phyloP scores from a whole-genome alignment of 192 early-diverging fungal species.

The Entomortierella beljakovae region DNA sequence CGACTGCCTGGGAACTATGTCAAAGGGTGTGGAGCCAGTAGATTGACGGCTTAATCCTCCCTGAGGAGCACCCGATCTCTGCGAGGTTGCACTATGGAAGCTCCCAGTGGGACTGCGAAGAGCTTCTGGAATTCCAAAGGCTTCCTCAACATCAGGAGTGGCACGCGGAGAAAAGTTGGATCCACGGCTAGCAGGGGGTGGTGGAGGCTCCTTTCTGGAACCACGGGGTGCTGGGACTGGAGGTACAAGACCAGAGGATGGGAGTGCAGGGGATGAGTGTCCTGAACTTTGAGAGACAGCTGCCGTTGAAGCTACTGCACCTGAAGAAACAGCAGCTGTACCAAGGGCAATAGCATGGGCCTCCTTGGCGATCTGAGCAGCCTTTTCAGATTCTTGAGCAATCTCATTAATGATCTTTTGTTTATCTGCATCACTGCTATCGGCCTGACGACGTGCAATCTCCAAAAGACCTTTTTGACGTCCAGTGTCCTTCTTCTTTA shows the following conservation, averaged over 20 bases:
- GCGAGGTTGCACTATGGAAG: slow-evolving; percentile 38
- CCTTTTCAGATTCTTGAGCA: slow-evolving; percentile 50
- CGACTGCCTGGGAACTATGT: slow-evolving; percentile 8
- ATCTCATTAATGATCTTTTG: slow-evolving; percentile 67
- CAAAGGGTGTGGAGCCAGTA: slow-evolving; percentile 41
- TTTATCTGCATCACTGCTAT: slow-evolving; percentile 70
- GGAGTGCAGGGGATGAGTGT: background rate
- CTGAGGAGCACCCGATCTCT: slow-evolving; percentile 3
- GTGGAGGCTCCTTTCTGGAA: slow-evolving; percentile 50
- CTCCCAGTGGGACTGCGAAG: slow-evolving; percentile 50
- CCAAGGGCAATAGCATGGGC: slow-evolving; percentile 14
- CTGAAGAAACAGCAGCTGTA: background rate
- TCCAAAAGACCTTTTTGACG: slow-evolving; percentile 71
- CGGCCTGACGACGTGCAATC: slow-evolving; percentile 73
- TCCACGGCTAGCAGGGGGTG: slow-evolving; percentile 50
- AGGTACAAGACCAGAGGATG: background rate
- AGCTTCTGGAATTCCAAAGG: slow-evolving; percentile 49
- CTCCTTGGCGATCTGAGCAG: slow-evolving; percentile 23
- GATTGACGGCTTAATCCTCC: slow-evolving; percentile 28
- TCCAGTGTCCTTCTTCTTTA: slow-evolving; percentile 66
- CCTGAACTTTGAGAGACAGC: no score
- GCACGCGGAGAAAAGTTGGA: slow-evolving; percentile 6
- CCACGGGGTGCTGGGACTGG: slow-evolving; percentile 41
- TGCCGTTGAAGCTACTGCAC: no score
- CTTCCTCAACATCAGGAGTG: slow-evolving; percentile 44